phyloP scores from a whole-genome alignment of 140 eudicot species.

The Stevia rebaudiana region DNA sequence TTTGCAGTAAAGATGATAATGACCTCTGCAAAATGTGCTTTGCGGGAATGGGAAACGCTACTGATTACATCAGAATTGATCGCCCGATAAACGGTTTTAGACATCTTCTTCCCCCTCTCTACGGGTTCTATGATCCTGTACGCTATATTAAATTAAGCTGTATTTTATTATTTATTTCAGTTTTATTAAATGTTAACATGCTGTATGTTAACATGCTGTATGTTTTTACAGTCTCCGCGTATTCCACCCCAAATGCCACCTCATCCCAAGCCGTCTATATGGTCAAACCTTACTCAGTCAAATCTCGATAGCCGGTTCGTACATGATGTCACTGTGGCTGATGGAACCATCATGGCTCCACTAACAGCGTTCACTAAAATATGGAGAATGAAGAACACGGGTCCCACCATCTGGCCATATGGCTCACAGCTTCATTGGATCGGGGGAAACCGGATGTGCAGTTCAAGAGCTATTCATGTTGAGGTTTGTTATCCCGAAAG shows the following conservation, averaged over 20 bases:
- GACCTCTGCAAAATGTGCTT: conserved; percentile 78
- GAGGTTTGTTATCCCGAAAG: conserved; percentile 33
- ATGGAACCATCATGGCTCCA: conserved; percentile 84
- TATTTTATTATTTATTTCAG: not conserved
- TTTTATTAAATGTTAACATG: not conserved
- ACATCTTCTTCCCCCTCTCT: conserved; percentile 21
- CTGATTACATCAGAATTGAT: conserved; percentile 66
- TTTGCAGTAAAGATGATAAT: conserved; percentile 67
- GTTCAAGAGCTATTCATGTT: conserved; percentile 33
- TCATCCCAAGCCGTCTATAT: conserved; percentile 29
- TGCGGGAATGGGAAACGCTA: conserved; percentile 38
- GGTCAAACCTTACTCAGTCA: too few species aligned
- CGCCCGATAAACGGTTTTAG: conserved; percentile 37
- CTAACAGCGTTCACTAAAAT: conserved; percentile 66
- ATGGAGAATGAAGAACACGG: conserved; percentile 88
- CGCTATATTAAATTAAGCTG: conserved; percentile 5
- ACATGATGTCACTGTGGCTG: conserved; percentile 62
- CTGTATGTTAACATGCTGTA: not conserved
- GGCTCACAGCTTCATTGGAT: conserved; percentile 75
- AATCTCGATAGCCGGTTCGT: conserved; percentile 75
- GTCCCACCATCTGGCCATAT: conserved; percentile 55
- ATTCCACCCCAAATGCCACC: conserved; percentile 27
- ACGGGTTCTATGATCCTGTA: conserved; percentile 44
- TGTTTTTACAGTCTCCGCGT: conserved; percentile 5
- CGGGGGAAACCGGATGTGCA: conserved; percentile 62